These are phyloP conservation scores for Smittium mucronatum DNA, from an alignment of 371 early-diverging fungal genomes.

Conservation along the genomic window DNA sequence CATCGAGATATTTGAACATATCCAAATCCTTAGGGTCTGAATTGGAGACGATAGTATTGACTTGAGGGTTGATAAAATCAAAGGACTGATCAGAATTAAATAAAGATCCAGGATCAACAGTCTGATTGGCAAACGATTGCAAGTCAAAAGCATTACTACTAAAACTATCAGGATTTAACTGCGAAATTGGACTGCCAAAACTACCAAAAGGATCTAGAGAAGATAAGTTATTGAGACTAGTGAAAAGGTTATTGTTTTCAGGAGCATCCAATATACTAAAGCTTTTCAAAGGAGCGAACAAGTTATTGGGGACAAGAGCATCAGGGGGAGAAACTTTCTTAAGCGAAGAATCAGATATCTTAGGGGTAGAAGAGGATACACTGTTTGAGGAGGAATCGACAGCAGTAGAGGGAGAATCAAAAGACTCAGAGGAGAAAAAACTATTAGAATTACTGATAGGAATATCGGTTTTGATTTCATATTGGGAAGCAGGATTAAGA, in stretches of 20 bases:
- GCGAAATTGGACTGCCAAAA: too few relatives aligned
- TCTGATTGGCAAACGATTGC: not conserved
- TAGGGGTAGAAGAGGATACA: not conserved
- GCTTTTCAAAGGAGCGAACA: not conserved
- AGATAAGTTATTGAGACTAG: too few relatives aligned
- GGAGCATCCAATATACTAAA: not conserved
- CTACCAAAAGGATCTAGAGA: too few relatives aligned
- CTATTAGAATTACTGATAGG: not conserved
- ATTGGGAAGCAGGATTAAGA: not conserved
- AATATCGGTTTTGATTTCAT: not conserved
- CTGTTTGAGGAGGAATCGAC: too few relatives aligned
- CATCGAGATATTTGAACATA: not conserved
- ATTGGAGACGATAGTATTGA: not conserved
- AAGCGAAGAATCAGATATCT: not conserved
- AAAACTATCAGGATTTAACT: not conserved
- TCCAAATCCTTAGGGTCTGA: not conserved
- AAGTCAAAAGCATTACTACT: not conserved
- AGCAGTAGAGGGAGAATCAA: not conserved
- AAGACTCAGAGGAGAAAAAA: not conserved
- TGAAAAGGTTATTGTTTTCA: too few relatives aligned
- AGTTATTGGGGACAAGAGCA: not conserved
- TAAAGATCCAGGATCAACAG: not conserved
- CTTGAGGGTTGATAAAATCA: not conserved
- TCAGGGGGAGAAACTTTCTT: not conserved
- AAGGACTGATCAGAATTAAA: not conserved